Conservation (phyloP, 257 asterid species). For the Capsicum baccatum region DNA sequence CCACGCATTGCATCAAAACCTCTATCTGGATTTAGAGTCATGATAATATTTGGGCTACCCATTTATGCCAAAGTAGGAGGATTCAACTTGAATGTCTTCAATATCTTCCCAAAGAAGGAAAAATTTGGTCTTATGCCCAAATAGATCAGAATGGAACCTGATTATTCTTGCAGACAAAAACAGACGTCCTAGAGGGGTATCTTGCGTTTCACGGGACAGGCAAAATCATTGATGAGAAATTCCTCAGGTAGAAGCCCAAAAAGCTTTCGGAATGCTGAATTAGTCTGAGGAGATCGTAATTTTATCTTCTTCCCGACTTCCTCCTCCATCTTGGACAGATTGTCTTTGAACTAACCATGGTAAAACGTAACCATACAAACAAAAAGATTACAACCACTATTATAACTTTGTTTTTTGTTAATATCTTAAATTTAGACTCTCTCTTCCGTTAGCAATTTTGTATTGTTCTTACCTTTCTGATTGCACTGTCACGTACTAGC, state of each 20-base stretch:
- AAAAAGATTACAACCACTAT: too few relatives aligned
- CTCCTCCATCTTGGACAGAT: slow-evolving; percentile 91
- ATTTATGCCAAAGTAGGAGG: slow-evolving; percentile 92
- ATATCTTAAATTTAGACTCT: too few relatives aligned
- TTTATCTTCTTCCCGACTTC: slow-evolving; percentile 97
- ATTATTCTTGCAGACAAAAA: slow-evolving; percentile 96
- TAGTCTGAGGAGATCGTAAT: slow-evolving; percentile 96
- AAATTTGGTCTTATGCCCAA: slow-evolving; percentile 94
- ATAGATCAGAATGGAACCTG: slow-evolving; percentile 96
- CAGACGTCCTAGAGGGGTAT: slow-evolving; percentile 98
- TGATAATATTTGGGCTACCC: slow-evolving; percentile 89
- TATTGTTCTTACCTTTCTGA: too few relatives aligned
- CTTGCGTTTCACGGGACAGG: slow-evolving; percentile 91
- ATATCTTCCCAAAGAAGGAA: slow-evolving; percentile 98
- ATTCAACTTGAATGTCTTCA: slow-evolving; percentile 83
- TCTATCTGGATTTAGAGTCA: slow-evolving; percentile 83
- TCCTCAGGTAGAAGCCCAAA: slow-evolving; percentile 93
- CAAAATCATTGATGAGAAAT: slow-evolving; percentile 94
- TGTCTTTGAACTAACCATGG: slow-evolving; percentile 48
- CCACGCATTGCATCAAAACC: slow-evolving; percentile 96
- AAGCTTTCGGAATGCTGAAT: slow-evolving; percentile 94
- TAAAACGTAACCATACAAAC: too few relatives aligned
- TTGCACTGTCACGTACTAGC: too few relatives aligned
- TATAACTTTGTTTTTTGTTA: too few relatives aligned
- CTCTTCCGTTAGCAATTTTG: too few relatives aligned